Evolutionary conservation across 768 basidiomycete species (phyloP), one percentile per base, ranked within the genome.

Genomic region (Tremella fuciformis): DNA sequence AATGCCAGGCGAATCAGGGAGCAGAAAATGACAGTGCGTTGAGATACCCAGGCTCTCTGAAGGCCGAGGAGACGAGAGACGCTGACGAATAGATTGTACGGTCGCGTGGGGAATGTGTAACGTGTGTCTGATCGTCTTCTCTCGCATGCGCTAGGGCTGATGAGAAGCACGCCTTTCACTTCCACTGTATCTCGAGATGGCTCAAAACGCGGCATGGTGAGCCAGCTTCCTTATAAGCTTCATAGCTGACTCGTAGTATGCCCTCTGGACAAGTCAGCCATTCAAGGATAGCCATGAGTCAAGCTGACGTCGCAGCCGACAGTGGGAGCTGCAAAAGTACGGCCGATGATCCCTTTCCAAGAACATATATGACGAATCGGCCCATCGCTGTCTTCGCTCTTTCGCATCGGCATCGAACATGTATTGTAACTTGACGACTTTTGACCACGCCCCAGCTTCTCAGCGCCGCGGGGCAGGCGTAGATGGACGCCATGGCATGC

Each of bases 81-180:
- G 29, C 29, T 34, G 29, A 34, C 29, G 15, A 22, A 29, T 22
- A 63, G 71, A 65, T 18, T 75, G 74, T 73, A 97, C 94, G 57
- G 93, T 93, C 1, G 94, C 94, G 1, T 99, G 96, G 96, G 96
- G 96, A 50, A 92, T 94, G 50, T 99, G 96, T 78, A 99, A 99
- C 76, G 94, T 94, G 29, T 13, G 72, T 39, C 84, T 77, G 37
- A 29, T 11, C 24, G 38, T 22, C 15, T 21, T 25, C 37, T 50
- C 16, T 50, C 54, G 22, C 26, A 8, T n/a, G 26, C 0, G 21
- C 19, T 26, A 6, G 4, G 44, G 8, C 34, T 56, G 34, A 66
- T 24, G 54, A 34, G 47, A 25, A 65, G 92, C 94, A 99, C 76
- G 94, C 94, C 3, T 99, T 99, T 83, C 94, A 99, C 80, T 99